Evolutionary conservation across 257 asterid genomes (phyloP), one percentile per base, ranked within the genome.

Genomic region (Leptodermis oblonga): DNA sequence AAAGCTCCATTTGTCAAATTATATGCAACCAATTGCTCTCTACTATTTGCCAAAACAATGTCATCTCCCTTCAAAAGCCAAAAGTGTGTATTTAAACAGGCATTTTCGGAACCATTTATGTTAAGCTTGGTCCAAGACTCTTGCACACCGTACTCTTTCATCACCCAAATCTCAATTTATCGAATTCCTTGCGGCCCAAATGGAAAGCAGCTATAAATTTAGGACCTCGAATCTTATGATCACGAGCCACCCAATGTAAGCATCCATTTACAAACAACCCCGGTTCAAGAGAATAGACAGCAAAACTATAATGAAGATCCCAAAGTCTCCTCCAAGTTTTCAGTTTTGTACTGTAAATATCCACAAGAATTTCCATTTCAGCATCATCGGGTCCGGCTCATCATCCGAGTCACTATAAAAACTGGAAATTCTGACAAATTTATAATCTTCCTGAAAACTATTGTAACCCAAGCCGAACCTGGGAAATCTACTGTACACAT

Each of bases 141-240:
- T 28, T 30, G 52, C 37, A 67, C 61, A 5, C 84, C 80, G 58
- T 81, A 84, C n/a, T 81, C 77, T 66, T 77, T 78, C 86, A 84
- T 84, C 20, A 77, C 18, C 87, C 85, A 84, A 71, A 82, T 48
- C 65, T 73, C 78, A 45, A 55, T 31, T 78, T 79, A 45, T 65
- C 68, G 23, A 86, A 83, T 66, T 63, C 72, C 61, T 83, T 85
- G 5, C 37, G 15, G 28, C 39, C 79, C 58, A 83, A 60, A 69
- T 70, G 54, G 41, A 83, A 83, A 69, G 84, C 85, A 58, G 80
- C 81, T n/a, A 86, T 78, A 20, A 84, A n/a, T n/a, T n/a, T n/a
- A n/a, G n/a, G n/a, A n/a, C n/a, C 84, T 51, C 60, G 56, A 43
- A 69, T 15, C 0, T 41, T 23, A 31, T 0, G 1, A 46, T 60